Base-by-base conservation (phyloP, 257 asterid species). In the Coffea eugenioides region DNA sequence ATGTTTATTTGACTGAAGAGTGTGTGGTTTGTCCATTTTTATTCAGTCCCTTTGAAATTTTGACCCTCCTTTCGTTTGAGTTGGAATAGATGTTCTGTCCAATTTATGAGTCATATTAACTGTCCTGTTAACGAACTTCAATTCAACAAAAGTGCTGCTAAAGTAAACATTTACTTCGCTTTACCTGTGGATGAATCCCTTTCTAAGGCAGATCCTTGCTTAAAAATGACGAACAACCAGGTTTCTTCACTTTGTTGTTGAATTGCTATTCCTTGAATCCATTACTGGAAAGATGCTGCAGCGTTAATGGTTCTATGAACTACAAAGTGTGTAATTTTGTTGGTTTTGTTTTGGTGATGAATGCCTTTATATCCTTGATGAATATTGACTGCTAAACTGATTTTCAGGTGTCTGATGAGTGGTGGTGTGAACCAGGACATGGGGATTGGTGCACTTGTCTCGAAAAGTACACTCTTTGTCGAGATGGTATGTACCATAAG, bases 361-460 rank as follows among this genome's bases (percentile, higher is more conserved):
- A 54, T 45, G 66, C 59, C 67, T 74, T 62, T 67, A 45, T 41
- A 71, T 71, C 59, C 48, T 83, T 71, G 77, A 73, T 66, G 73
- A 72, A 73, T 27, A 61, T 69, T 74, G 80, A 75, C 70, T 72
- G 52, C 80, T 21, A 54, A 75, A 72, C 54, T 72, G 49, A 20
- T 39, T 82, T 84, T 76, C 81, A 93, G 97, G 99, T 90, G 61
- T 95, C 99, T 8, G 93, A 89, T 73, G 91, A 90, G 79, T 95
- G 99, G 97, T 95, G 99, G 99, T 95, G 87, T 69, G 88, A 90
- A 92, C 97, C 99, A 31, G 99, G 99, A 65, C 99, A 95, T 82
- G 99, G 98, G 74, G 99, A 95, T 88, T 95, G 99, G 99, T 91
- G 89, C 84, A 95, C 97, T 82, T 90, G 93, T 95, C 93, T 95